Conservation (phyloP, 441 rosid genomes). For the Viola pubescens region DNA sequence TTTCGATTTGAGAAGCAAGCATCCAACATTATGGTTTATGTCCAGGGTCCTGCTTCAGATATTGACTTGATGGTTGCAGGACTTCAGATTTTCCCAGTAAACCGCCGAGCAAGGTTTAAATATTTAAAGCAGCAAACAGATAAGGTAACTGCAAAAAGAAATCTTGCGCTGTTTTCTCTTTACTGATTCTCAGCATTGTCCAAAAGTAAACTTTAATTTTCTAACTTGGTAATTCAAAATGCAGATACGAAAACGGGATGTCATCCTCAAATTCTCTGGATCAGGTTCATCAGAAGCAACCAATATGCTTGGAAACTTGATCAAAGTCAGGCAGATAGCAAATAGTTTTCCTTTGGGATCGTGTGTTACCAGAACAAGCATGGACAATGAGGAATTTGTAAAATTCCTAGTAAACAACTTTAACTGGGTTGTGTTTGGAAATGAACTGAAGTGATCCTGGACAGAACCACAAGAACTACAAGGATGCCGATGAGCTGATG, state of each 20-base stretch:
- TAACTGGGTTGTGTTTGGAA: constrained; percentile 86
- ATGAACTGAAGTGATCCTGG: constrained; percentile 89
- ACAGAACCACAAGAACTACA: constrained; percentile 75
- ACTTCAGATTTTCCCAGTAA: constrained; percentile 66
- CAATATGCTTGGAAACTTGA: constrained; percentile 32
- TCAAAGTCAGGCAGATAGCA: constrained; percentile 53
- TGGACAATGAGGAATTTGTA: constrained; percentile 79
- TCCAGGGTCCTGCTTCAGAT: constrained; percentile 80
- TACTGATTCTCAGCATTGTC: not conserved
- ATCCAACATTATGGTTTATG: constrained; percentile 58
- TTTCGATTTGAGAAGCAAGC: constrained; percentile 83
- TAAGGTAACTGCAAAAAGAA: constrained; percentile 38
- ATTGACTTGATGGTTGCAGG: constrained; percentile 71
- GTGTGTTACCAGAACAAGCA: constrained; percentile 62
- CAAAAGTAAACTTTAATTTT: too few species aligned
- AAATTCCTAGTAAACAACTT: constrained; percentile 58
- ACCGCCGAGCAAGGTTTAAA: constrained; percentile 51
- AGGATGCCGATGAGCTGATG: constrained; percentile 75
- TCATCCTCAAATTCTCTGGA: constrained; percentile 57
- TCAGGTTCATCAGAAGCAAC: constrained; percentile 23
- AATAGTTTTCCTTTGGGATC: constrained; percentile 81
- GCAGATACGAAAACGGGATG: constrained; percentile 78
- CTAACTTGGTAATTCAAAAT: not conserved
- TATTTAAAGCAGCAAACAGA: constrained; percentile 55
- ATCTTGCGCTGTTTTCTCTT: not conserved